phyloP scores from a whole-genome alignment of 768 basidiomycete species.

The Cystofilobasidium bisporidii region DNA sequence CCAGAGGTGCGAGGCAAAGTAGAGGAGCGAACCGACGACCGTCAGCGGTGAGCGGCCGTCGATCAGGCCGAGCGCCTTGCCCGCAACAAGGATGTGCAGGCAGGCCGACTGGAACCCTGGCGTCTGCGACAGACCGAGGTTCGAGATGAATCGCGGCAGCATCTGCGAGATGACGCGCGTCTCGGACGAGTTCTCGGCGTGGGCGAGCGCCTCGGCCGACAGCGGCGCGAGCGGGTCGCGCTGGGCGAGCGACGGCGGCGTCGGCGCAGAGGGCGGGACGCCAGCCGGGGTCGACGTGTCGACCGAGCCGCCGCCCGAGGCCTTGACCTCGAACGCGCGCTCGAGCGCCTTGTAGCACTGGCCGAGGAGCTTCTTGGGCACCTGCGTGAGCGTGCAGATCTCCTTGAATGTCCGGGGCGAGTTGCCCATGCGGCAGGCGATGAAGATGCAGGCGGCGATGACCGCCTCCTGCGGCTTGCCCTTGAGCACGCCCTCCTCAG shows the following conservation, averaged over 20 bases:
- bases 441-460: slow-evolving; percentile 95
- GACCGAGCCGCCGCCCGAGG: slow-evolving; percentile 34
- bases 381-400: slow-evolving; percentile 84
- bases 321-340: slow-evolving; percentile 60
- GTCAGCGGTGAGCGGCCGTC: slow-evolving; percentile 92
- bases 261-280: slow-evolving; percentile 8
- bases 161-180: slow-evolving; percentile 27
- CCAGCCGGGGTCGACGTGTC: slow-evolving; percentile 12
- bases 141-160: slow-evolving; percentile 29
- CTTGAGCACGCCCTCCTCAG: slow-evolving; percentile 84
- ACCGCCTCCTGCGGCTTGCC: slow-evolving; percentile 87
- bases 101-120: slow-evolving; percentile 73
- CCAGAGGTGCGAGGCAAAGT: slow-evolving; percentile 77
- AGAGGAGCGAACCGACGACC: slow-evolving; percentile 95
- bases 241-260: background rate
- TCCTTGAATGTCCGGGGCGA: slow-evolving; percentile 94
- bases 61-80: slow-evolving; percentile 73
- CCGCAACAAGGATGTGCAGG: slow-evolving; percentile 67
- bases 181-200: slow-evolving; percentile 16
- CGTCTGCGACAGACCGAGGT: slow-evolving; percentile 20
- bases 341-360: slow-evolving; percentile 85
- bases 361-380: slow-evolving; percentile 89
- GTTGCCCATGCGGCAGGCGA: slow-evolving; percentile 87
- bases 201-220: slow-evolving; percentile 16
- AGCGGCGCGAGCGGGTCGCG: slow-evolving; percentile 15